A percentile compares a stretch with the other conserved stretches of the same genome.
These are phyloP conservation scores for Arabidopsis suecica DNA, from an alignment of 345 rosid species.

Conservation along the genomic window DNA sequence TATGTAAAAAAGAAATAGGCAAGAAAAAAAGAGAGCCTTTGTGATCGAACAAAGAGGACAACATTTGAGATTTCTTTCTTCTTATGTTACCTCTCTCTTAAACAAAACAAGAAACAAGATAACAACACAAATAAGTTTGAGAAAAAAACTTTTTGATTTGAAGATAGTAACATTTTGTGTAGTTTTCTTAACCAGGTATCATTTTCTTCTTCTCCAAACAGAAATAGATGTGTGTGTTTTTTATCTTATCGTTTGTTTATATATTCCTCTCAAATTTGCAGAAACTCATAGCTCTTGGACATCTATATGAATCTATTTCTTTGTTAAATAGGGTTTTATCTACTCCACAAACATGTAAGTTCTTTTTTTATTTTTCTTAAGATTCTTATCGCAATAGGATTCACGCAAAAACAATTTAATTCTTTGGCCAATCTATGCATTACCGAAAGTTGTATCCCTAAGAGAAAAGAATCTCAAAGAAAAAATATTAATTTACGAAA, in stretches of 20 bases:
- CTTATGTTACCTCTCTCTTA: conserved; percentile 32
- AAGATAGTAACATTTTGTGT: background rate
- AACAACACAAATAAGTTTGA: background rate
- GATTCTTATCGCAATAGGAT: background rate
- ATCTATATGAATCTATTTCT: conserved; percentile 19
- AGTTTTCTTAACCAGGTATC: conserved; percentile 22
- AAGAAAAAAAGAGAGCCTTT: conserved; percentile 28
- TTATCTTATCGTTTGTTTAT: conserved; percentile 18
- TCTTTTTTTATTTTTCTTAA: background rate
- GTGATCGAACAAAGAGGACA: conserved; percentile 37
- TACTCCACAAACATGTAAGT: conserved; percentile 40
- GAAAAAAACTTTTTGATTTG: background rate
- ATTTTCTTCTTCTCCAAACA: background rate
- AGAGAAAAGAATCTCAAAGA: background rate
- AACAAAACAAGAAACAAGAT: conserved; percentile 15
- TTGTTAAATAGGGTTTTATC: conserved; percentile 33
- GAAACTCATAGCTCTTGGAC: conserved; percentile 27
- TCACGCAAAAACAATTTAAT: background rate
- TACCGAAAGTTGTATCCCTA: background rate
- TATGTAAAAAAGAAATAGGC: conserved; percentile 38
- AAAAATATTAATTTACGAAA: background rate
- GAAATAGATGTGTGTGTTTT: background rate
- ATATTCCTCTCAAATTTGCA: conserved; percentile 10
- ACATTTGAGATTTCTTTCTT: conserved; percentile 25
- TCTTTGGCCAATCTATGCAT: no score